Conservation (phyloP, 1,284 basidiomycete species). For the Puccinia triticina region DNA sequence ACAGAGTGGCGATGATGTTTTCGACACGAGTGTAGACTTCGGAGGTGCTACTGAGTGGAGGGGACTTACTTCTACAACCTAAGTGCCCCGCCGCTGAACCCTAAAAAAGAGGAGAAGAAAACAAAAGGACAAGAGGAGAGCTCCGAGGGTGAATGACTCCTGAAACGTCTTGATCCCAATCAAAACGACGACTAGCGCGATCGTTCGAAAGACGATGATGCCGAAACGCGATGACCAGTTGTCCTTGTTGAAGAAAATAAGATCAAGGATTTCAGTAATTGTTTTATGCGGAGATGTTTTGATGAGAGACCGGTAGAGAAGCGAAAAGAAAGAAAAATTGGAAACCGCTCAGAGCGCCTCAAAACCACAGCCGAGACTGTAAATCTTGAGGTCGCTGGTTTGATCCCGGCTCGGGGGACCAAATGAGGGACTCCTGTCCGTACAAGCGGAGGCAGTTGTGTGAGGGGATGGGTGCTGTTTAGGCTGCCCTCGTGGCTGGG, state of each 20-base stretch:
- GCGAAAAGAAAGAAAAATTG: background rate
- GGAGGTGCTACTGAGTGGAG: slow-evolving; percentile 1
- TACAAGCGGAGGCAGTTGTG: background rate
- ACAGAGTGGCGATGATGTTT: background rate
- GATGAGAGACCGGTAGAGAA: too few species aligned
- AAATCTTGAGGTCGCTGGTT: background rate
- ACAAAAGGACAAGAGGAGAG: background rate
- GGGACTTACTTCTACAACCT: background rate
- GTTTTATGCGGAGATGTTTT: too few species aligned
- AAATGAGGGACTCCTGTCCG: slow-evolving; percentile 9
- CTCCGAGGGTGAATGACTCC: too few species aligned
- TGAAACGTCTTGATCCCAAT: background rate
- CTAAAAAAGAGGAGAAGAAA: background rate
- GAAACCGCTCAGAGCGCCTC: background rate
- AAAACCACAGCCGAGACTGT: background rate
- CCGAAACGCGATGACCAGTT: too few species aligned
- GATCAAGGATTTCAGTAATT: too few species aligned
- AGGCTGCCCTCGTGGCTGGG: background rate
- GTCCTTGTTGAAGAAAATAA: too few species aligned
- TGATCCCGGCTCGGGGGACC: slow-evolving; percentile 2
- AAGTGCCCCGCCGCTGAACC: background rate
- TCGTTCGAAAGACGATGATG: too few species aligned
- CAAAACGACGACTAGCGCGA: too few species aligned
- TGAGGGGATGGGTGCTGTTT: slow-evolving; percentile 2
- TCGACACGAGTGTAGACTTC: background rate